These are phyloP conservation scores for Exophiala viscosa DNA, from an alignment of 2,329 filamentous ascomycete genomes.

Conservation along the genomic window DNA sequence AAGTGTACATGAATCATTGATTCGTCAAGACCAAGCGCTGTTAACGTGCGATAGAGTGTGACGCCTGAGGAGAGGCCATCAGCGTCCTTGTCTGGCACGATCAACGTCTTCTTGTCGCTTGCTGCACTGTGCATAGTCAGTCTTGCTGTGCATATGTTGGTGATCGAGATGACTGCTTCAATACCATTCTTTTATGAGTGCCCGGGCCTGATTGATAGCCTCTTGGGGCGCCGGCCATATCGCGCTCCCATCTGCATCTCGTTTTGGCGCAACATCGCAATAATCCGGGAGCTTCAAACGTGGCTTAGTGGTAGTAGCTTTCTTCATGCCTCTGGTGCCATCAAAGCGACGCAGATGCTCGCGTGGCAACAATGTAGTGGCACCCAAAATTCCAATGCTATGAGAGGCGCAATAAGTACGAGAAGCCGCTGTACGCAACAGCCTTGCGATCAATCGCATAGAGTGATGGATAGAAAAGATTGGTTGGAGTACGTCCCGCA, in stretches of 20 bases:
- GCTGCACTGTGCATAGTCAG: slow-evolving; percentile 43
- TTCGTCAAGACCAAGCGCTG: slow-evolving; percentile 54
- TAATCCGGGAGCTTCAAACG: slow-evolving; percentile 30
- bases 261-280: slow-evolving; percentile 29
- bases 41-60: slow-evolving; percentile 59
- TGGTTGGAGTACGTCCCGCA: neutral
- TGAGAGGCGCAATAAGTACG: neutral
- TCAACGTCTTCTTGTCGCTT: slow-evolving; percentile 51
- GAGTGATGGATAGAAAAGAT: neutral
- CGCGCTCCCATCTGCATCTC: slow-evolving; percentile 45
- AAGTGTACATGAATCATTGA: slow-evolving; percentile 57
- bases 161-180: slow-evolving; percentile 9
- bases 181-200: slow-evolving; percentile 58
- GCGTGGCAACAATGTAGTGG: no score
- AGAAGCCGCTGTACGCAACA: neutral
- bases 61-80: slow-evolving; percentile 64
- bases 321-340: slow-evolving; percentile 24
- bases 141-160: neutral
- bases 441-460: neutral
- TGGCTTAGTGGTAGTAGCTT: slow-evolving; percentile 21
- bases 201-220: slow-evolving; percentile 54
- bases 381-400: no score
- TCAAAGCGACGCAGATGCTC: neutral
- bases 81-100: slow-evolving; percentile 67
- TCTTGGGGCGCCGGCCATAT: slow-evolving; percentile 60